Evolutionary conservation across 78 protist genomes (phyloP).

Genomic region (Monosiga brevicollis): DNA sequence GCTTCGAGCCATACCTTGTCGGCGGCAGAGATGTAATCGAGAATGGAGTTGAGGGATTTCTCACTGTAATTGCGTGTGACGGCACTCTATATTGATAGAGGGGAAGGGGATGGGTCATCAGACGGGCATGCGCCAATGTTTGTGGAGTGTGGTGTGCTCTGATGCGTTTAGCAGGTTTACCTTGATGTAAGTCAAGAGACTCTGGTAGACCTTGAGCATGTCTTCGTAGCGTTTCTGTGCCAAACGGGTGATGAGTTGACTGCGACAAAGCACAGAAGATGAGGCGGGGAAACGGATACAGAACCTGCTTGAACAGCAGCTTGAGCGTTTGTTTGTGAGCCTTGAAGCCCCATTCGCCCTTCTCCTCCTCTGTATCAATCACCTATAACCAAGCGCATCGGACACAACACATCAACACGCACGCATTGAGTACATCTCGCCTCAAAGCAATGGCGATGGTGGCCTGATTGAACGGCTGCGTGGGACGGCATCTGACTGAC

Average conservation of each 20-base stretch:
- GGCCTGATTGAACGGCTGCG: too few species aligned
- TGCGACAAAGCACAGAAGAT: neutral
- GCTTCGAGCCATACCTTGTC: neutral
- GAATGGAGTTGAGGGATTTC: slow-evolving; percentile 52
- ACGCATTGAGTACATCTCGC: neutral
- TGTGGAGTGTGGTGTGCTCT: too few species aligned
- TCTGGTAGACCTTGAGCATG: slow-evolving; percentile 24
- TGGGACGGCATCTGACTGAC: too few species aligned
- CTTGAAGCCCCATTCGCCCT: slow-evolving; percentile 59
- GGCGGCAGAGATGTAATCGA: slow-evolving; percentile 43
- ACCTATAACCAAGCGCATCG: neutral
- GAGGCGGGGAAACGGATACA: neutral
- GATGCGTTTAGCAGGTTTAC: neutral
- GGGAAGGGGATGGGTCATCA: too few species aligned
- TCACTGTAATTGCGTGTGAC: slow-evolving; percentile 67
- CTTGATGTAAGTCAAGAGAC: slow-evolving; percentile 44
- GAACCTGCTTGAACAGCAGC: slow-evolving; percentile 11
- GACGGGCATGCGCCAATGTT: too few species aligned
- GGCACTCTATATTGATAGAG: slow-evolving; percentile 20
- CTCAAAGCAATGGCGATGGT: too few species aligned
- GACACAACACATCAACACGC: neutral
- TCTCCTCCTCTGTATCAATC: neutral
- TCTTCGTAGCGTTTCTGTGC: neutral
- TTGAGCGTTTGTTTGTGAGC: slow-evolving; percentile 57
- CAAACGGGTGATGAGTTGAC: neutral